These are phyloP conservation scores for Jaapia argillacea DNA, from an alignment of 768 basidiomycete genomes.

Conservation along the genomic window DNA sequence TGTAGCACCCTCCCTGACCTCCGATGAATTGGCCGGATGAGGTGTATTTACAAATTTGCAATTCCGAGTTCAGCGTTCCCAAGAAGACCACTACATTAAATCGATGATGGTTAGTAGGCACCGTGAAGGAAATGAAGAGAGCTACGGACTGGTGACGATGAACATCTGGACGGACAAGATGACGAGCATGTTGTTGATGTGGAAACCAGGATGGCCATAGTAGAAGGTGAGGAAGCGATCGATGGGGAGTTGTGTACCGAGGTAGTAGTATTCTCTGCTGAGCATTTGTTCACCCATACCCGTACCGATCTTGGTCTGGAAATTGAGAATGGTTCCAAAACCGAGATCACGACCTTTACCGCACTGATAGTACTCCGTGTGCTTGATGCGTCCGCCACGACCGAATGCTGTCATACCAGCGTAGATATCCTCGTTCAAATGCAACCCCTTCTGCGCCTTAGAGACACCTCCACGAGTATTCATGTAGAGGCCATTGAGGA, in stretches of 20 bases:
- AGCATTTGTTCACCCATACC: slow-evolving; percentile 99
- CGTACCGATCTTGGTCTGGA: slow-evolving; percentile 99
- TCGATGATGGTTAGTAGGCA: slow-evolving; percentile 10
- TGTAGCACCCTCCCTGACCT: slow-evolving; percentile 85
- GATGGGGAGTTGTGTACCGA: slow-evolving; percentile 95
- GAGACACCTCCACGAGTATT: slow-evolving; percentile 96
- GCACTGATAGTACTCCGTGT: slow-evolving; percentile 99
- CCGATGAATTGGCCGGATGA: slow-evolving; percentile 61
- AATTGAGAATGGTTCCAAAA: slow-evolving; percentile 97
- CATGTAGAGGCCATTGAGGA: slow-evolving; percentile 97
- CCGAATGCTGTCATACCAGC: slow-evolving; percentile 99
- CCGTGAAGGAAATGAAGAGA: slow-evolving; percentile 2
- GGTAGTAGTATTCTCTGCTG: slow-evolving; percentile 96
- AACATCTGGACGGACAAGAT: slow-evolving; percentile 96
- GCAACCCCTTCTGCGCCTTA: slow-evolving; percentile 98
- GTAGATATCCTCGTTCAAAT: slow-evolving; percentile 99
- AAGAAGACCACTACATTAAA: slow-evolving; percentile 77
- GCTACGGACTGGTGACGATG: slow-evolving; percentile 72
- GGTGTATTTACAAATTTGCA: slow-evolving; percentile 76
- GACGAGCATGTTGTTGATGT: slow-evolving; percentile 99
- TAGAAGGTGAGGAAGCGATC: slow-evolving; percentile 99
- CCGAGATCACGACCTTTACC: slow-evolving; percentile 98
- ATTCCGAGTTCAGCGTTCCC: slow-evolving; percentile 79
- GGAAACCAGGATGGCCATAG: slow-evolving; percentile 99
- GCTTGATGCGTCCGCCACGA: slow-evolving; percentile 95